Conservation (phyloP, 164 flowering plant genomes). For the Houttuynia cordata region DNA sequence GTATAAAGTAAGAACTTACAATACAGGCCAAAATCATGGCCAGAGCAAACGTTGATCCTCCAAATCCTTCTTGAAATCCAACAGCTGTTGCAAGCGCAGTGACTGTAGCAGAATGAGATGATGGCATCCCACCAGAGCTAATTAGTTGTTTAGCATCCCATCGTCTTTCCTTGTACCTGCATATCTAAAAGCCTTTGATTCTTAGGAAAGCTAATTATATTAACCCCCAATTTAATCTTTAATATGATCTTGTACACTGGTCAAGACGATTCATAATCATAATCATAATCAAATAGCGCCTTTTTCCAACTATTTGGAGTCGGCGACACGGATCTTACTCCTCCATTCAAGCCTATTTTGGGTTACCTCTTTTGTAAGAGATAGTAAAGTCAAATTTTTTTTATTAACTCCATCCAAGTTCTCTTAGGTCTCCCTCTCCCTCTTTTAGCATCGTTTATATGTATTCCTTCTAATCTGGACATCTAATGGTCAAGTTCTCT, state of each 20-base stretch:
- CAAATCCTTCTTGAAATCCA: constrained; percentile 81
- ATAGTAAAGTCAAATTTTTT: no score
- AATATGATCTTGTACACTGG: neutral
- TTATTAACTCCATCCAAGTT: no score
- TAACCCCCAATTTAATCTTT: neutral
- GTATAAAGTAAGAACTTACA: constrained; percentile 29
- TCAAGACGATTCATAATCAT: no score
- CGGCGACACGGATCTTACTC: no score
- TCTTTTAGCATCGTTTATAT: no score
- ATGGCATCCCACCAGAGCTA: constrained; percentile 98
- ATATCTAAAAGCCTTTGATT: constrained; percentile 32
- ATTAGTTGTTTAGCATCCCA: constrained; percentile 71
- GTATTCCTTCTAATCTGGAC: no score
- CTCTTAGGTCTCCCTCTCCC: no score
- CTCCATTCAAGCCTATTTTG: no score
- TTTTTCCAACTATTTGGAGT: no score
- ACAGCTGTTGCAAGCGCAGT: constrained; percentile 68
- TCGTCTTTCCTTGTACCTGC: constrained; percentile 78
- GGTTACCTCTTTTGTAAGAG: no score
- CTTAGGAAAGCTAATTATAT: constrained; percentile 13
- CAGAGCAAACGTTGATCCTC: constrained; percentile 61
- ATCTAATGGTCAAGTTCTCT: no score
- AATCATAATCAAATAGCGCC: no score
- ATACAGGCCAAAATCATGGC: constrained; percentile 62
- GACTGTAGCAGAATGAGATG: constrained; percentile 92